Percentiles rank a stretch among this genome's conserved stretches.
Evolutionary conservation across 2,329 filamentous ascomycete genomes (phyloP).

Genomic region (Penicillium sp.): DNA sequence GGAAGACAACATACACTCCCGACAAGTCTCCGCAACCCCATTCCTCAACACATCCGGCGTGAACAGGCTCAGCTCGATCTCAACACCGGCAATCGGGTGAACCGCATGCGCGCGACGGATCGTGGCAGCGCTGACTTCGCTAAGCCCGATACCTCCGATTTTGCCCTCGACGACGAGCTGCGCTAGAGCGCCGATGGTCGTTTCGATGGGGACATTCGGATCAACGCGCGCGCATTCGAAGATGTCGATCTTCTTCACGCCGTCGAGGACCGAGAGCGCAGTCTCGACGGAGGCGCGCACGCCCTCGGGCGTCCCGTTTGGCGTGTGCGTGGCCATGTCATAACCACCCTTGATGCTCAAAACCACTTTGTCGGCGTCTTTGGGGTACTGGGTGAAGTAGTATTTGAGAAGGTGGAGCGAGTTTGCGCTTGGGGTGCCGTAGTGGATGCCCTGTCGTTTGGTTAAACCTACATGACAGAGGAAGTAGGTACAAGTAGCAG

Average conservation of each 20-base stretch:
- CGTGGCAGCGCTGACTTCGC: conserved; percentile 16
- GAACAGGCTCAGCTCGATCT: conserved; percentile 17
- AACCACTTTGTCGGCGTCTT: conserved; percentile 15
- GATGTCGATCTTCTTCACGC: conserved; percentile 20
- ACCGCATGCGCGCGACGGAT: conserved; percentile 18
- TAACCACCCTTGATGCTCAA: conserved; percentile 17
- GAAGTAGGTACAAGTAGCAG: neutral
- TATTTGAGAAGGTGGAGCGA: conserved; percentile 25
- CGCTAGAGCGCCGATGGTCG: conserved; percentile 2
- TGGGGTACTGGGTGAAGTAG: conserved; percentile 17
- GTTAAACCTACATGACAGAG: neutral
- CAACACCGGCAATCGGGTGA: conserved; percentile 8
- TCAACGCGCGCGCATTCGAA: conserved; percentile 20
- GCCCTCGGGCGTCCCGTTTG: conserved; percentile 9
- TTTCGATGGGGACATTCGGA: conserved; percentile 13
- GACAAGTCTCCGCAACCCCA: conserved; percentile 59
- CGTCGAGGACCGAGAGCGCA: conserved; percentile 15
- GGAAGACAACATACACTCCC: conserved; percentile 46
- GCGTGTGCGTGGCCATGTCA: neutral
- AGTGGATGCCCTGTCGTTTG: conserved; percentile 22
- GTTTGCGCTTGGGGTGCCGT: conserved; percentile 30
- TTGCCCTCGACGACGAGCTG: conserved; percentile 19
- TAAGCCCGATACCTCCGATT: conserved; percentile 20
- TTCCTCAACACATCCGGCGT: conserved; percentile 20
- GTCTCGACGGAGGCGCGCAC: conserved; percentile 12